Evolutionary conservation across 2,329 filamentous ascomycete genomes (phyloP).

Genomic region (Aspergillus brasiliensis): DNA sequence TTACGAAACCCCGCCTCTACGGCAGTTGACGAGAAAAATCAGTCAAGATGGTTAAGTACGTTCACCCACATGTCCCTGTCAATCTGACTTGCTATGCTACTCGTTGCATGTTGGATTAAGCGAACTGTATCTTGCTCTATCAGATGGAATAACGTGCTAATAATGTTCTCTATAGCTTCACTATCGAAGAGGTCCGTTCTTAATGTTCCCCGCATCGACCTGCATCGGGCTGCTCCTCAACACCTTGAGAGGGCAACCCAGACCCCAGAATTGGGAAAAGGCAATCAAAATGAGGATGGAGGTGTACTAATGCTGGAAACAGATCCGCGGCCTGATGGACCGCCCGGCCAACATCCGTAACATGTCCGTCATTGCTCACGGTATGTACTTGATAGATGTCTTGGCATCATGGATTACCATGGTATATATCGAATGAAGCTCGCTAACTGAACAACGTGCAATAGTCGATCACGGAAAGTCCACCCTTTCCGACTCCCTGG

Average conservation of each 20-base stretch:
- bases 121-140: too few relatives aligned
- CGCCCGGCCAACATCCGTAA: constrained; percentile 70
- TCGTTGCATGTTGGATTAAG: too few relatives aligned
- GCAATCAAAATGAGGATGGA: too few relatives aligned
- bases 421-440: not conserved
- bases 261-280: not conserved
- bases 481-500: constrained; percentile 97
- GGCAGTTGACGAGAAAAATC: constrained; percentile 52
- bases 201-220: constrained; percentile 3
- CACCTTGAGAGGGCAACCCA: not conserved
- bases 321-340: constrained; percentile 54
- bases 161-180: constrained; percentile 70
- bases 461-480: constrained; percentile 99
- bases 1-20: constrained; percentile 44
- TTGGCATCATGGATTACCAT: constrained; percentile 2
- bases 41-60: constrained; percentile 99
- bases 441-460: constrained; percentile 8
- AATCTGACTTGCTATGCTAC: too few relatives aligned
- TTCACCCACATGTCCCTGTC: constrained; percentile 36
- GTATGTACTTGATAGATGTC: constrained; percentile 45
- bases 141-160: constrained; percentile 29
- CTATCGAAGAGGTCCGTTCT: constrained; percentile 77
- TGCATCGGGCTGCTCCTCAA: not conserved
- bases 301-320: constrained; percentile 14
- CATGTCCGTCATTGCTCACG: constrained; percentile 99